Percentiles rank a stretch among this genome's conserved stretches.
phyloP scores from a whole-genome alignment of 2,329 filamentous ascomycete genomes.

The Colletotrichum abscissum region DNA sequence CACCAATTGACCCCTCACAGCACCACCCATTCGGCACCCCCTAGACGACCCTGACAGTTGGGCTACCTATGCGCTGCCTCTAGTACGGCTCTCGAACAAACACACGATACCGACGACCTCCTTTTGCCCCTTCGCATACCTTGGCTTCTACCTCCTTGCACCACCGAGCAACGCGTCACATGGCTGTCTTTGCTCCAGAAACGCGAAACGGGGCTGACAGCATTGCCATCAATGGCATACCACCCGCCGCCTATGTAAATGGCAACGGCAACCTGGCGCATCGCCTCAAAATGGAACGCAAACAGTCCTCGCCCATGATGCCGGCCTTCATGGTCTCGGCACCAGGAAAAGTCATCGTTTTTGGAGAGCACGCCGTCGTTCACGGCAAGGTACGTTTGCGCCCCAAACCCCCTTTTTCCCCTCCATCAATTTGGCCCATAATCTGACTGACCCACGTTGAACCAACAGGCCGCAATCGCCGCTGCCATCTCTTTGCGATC shows the following conservation, averaged over 20 bases:
- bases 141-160: constrained; percentile 35
- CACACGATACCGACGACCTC: neutral
- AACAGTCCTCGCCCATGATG: constrained; percentile 75
- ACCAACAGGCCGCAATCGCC: constrained; percentile 82
- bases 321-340: constrained; percentile 98
- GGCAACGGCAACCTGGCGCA: constrained; percentile 48
- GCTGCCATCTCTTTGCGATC: constrained; percentile 95
- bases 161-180: constrained; percentile 36
- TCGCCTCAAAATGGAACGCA: constrained; percentile 60
- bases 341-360: constrained; percentile 97
- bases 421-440: neutral
- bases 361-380: constrained; percentile 98
- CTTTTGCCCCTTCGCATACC: constrained; percentile 35
- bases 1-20: constrained; percentile 32
- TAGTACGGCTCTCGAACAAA: constrained; percentile 7
- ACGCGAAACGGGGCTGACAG: constrained; percentile 45
- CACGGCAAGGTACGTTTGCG: constrained; percentile 80
- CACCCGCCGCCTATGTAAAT: constrained; percentile 45
- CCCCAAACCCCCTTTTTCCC: constrained; percentile 7
- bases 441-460: constrained; percentile 11
- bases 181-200: constrained; percentile 42
- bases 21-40: neutral
- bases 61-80: neutral
- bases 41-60: constrained; percentile 11
- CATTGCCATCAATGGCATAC: constrained; percentile 39